Evolutionary conservation across 179 eudicot species (phyloP), one percentile per base, ranked within the genome.

Genomic region (Gypsophila paniculata): DNA sequence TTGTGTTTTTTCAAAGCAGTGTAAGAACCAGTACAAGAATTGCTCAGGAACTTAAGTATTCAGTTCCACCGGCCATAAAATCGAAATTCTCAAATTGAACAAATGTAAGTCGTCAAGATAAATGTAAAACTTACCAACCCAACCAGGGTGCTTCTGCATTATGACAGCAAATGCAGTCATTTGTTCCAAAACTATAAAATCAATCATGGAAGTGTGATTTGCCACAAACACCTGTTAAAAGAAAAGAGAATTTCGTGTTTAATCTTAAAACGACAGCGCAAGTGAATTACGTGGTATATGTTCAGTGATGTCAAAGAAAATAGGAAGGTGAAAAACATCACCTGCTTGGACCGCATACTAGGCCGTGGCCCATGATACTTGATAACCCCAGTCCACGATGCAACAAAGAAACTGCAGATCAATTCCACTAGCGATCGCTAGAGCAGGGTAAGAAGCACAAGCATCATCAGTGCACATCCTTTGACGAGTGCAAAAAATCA

Each of bases 101-200:
- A 25, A n/a, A 46, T 3, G 36, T 0, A 11, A 36, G 15, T 60
- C 51, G 39, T 60, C 34, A 6, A 58, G 8, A 26, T 17, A 38
- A 58, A 44, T 55, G 38, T 59, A 62, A 76, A 18, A 72, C 97
- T 82, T 82, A 95, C 99, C 99, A 75, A 95, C 96, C 99, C 99
- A 95, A 66, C 98, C 96, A 86, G 98, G 98, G 86, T 92, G 99
- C 82, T 95, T 95, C 81, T 95, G 99, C 99, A 95, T 92, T 48
- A 92, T 95, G 65, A 88, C 96, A 76, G 98, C 99, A 82, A 95
- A 95, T 79, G 98, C 98, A 80, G 98, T 90, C 98, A 95, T 95
- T 80, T 95, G 99, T 76, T 92, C 99, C 75, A 92, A 83, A 72
- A 95, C 78, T 68, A 92, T 85, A 85, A 92, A 95, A 77, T 95